Conservation (phyloP, 345 rosid genomes). For the Acer saccharum region DNA sequence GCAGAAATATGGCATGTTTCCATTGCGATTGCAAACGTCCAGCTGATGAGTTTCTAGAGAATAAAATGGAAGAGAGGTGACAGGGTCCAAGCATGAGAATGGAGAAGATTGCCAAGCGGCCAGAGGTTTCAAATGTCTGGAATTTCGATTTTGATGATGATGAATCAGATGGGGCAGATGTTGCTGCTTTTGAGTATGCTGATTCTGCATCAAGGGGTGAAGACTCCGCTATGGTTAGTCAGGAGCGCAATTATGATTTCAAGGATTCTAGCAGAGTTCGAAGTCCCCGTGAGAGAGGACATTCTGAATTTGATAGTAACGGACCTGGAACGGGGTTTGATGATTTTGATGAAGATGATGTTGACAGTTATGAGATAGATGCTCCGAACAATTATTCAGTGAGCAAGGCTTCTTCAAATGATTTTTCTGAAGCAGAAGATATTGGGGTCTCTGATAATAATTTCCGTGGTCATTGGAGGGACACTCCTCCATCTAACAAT, state of each 20-base stretch:
- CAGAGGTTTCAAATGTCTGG: constrained; percentile 87
- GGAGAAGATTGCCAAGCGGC: constrained; percentile 47
- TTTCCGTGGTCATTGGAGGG: constrained; percentile 27
- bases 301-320: constrained; percentile 40
- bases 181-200: constrained; percentile 88
- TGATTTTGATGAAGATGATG: constrained; percentile 91
- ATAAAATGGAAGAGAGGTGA: constrained; percentile 54
- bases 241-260: constrained; percentile 37
- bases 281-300: constrained; percentile 35
- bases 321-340: constrained; percentile 71
- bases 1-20: constrained; percentile 91
- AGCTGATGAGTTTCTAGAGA: constrained; percentile 65
- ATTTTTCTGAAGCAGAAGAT: constrained; percentile 49
- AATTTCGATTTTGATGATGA: constrained; percentile 96
- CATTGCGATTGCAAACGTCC: constrained; percentile 99
- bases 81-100: constrained; percentile 43
- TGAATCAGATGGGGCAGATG: constrained; percentile 98
- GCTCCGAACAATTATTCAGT: constrained; percentile 35
- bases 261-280: constrained; percentile 31
- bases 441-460: constrained; percentile 27
- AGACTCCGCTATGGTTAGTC: constrained; percentile 30
- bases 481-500: constrained; percentile 24
- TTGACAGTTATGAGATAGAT: constrained; percentile 89
- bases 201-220: constrained; percentile 50
- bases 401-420: constrained; percentile 35